A percentile compares a stretch with the other conserved stretches of the same genome.
These are phyloP conservation scores for Fusarium sp. DNA, from an alignment of 2,329 filamentous ascomycete species.

Conservation along the genomic window DNA sequence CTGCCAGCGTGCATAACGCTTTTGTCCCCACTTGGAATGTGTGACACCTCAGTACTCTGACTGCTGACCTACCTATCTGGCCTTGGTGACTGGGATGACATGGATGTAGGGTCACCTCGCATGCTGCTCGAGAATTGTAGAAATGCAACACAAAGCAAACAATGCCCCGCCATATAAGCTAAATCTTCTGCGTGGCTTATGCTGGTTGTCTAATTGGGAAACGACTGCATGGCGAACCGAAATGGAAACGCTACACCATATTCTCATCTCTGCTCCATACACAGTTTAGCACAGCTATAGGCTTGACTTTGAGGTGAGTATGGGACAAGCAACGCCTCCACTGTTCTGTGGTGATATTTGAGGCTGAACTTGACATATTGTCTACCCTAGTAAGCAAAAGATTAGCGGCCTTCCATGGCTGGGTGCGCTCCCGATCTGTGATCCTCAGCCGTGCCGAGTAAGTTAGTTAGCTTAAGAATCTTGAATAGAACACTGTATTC, in stretches of 20 bases:
- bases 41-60: constrained; percentile 3
- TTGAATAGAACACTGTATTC: neutral
- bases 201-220: neutral
- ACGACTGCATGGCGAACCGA: neutral
- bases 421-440: neutral
- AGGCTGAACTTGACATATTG: neutral
- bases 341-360: neutral
- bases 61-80: neutral
- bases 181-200: neutral
- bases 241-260: neutral
- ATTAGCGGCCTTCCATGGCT: neutral
- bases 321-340: neutral
- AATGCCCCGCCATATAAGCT: constrained; percentile 15
- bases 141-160: constrained; percentile 13
- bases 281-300: neutral
- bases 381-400: neutral
- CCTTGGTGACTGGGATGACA: constrained; percentile 2
- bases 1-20: constrained; percentile 15
- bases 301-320: neutral
- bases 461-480: neutral
- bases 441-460: neutral
- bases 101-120: constrained; percentile 21
- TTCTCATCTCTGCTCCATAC: neutral
- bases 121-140: constrained; percentile 16
- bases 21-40: constrained; percentile 4